Percentiles rank a stretch among this genome's conserved stretches.
Evolutionary conservation across 805 yeast genomes (phyloP).

Genomic region (Candida easanensis): DNA sequence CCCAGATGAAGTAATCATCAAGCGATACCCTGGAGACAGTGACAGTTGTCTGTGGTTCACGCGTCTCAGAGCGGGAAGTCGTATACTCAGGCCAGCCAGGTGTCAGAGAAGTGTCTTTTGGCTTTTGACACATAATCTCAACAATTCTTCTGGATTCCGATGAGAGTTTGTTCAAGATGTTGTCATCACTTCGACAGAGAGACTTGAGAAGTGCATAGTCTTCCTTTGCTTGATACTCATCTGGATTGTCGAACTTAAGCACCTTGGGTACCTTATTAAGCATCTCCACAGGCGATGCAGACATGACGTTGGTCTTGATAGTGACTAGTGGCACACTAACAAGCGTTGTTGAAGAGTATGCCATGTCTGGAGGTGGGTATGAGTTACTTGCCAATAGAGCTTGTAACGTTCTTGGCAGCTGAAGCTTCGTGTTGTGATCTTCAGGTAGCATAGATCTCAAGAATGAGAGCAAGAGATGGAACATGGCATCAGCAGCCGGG

Average conservation of each 20-base stretch:
- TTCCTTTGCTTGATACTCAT: constrained; percentile 68
- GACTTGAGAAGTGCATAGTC: constrained; percentile 74
- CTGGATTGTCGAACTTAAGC: constrained; percentile 66
- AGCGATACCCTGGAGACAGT: constrained; percentile 59
- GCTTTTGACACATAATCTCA: constrained; percentile 37
- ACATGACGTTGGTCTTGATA: constrained; percentile 39
- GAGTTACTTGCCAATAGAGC: constrained; percentile 58
- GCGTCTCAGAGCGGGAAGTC: background rate
- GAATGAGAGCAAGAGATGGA: constrained; percentile 75
- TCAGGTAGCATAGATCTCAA: constrained; percentile 74
- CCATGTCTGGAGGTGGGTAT: constrained; percentile 67
- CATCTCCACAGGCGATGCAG: constrained; percentile 54
- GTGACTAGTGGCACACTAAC: constrained; percentile 62
- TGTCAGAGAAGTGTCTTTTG: constrained; percentile 30
- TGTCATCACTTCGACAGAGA: constrained; percentile 54
- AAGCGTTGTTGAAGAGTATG: constrained; percentile 35
- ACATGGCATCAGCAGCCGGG: constrained; percentile 80
- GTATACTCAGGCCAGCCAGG: constrained; percentile 38
- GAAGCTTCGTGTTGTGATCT: constrained; percentile 51
- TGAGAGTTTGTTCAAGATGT: constrained; percentile 64
- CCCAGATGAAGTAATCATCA: constrained; percentile 89
- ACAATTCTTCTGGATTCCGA: constrained; percentile 65
- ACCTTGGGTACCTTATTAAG: constrained; percentile 56
- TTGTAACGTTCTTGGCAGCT: constrained; percentile 66
- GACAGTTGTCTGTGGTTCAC: constrained; percentile 27